Base-by-base conservation (phyloP, 1,284 basidiomycete species). In the Pseudozyma sp. region DNA sequence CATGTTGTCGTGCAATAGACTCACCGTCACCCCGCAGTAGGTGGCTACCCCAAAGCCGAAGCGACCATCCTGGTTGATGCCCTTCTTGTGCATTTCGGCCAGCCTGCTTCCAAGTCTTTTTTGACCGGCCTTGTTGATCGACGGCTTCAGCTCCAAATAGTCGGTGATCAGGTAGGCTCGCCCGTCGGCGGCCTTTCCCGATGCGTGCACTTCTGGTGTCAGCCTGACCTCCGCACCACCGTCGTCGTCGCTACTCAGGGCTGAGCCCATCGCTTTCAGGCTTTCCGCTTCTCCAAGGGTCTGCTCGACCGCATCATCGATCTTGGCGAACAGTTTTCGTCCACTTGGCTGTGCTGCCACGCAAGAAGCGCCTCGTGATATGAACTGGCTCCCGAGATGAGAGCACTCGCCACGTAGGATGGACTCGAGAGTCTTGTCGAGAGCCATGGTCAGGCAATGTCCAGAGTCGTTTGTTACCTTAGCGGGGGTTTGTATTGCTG, bases 271-370 rank as follows among this genome's bases (percentile, higher is more conserved):
- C 4, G 65, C 61, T 29, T 42, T 46, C 11, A 72, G 57, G 29
- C 69, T 72, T 13, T 63, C 64, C 10, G 54, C 69, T 37, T 72
- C 65, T 7, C 69, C 69, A 10, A 72, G 9, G 2, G 65, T 66
- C 47, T 72, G 65, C 40, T 72, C 65, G 0, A 54, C 55, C 14
- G 64, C 48, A 39, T 45, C 56, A 17, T 57, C 50, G 31, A 72
- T 53, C 60, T 72, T 72, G 24, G 64, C 64, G 19, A 72, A 72
- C 5, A 68, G 46, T 45, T 31, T 31, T 17, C 30, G 44, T 13
- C 55, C 59, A 29, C 64, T 72, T 5, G 61, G 69, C 47, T 63
- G 55, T 3, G 54, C 64, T n/a, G 59, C 33, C 30, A 68, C 48
- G 47, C 60, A 52, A 33, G 59, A 57, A 6, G 35, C 60, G 3